Evolutionary conservation across 2,329 filamentous ascomycete species (phyloP), one percentile per base, ranked within the genome.

Genomic region (Aspergillus eucalypticola): DNA sequence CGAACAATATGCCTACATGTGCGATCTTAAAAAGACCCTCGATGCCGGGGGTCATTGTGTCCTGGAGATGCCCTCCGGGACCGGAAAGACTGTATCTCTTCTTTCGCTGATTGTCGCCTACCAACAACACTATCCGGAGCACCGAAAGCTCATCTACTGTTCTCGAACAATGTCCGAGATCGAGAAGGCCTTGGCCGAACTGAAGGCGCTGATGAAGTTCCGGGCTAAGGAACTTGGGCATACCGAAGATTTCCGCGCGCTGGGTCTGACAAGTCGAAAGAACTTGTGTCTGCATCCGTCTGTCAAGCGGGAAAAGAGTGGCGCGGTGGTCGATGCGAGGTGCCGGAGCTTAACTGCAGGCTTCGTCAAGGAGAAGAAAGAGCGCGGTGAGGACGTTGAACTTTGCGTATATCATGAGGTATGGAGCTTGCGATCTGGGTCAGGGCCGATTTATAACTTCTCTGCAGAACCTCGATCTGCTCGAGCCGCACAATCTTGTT

Each of bases 111-210:
- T 99, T 71, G 88, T 99, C 60, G 94, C 95, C 44, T 99, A 99
- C 71, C 96, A 99, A 77, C 91, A 95, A 74, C 89, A 93, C 74
- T 93, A 94, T 71, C 92, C 93, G 3, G 92, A 96, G 73, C 91
- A 95, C 70, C 85, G 96, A 58, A 99, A 99, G 78, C 87, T 99
- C 54, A 97, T 99, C 58, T 99, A 99, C 78, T 99, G 95, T 82
- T 99, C 95, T 64, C 92, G 95, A 80, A 99, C 95, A 59, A 99
- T 99, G 93, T 99, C 95, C 39, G 95, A 99, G 80, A 99, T 99
- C 71, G 95, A 99, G 75, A 99, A 99, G 79, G 95, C 96, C 0
- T 79, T 99, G 55, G 91, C 91, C 8, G 95, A 99, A 77, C 76
- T 99, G 68, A 92, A 95, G 75, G 88, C 88, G 23, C 79, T 99